These are phyloP conservation scores for Coffea canephora DNA, from an alignment of 257 asterid species.

Conservation along the genomic window DNA sequence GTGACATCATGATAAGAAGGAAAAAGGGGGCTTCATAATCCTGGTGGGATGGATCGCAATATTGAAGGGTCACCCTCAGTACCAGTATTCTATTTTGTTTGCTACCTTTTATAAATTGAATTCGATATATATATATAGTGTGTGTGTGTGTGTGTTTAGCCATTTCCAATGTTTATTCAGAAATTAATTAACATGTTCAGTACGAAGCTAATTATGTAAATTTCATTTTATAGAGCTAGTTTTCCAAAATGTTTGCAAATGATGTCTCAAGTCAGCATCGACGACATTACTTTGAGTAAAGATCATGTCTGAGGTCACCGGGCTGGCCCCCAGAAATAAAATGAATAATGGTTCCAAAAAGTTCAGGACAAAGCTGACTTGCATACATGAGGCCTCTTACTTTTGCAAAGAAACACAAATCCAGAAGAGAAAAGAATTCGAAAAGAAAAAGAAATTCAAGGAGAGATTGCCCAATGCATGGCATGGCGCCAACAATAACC, in stretches of 20 bases:
- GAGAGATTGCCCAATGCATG: neutral
- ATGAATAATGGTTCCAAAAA: neutral
- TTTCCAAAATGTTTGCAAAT: neutral
- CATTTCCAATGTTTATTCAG: too few species aligned
- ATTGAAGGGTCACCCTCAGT: neutral
- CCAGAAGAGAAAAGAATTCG: neutral
- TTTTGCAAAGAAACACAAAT: too few species aligned
- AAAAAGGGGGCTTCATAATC: neutral
- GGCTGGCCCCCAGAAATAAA: neutral
- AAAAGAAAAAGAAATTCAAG: too few species aligned
- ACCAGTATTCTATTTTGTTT: neutral
- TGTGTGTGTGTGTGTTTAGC: too few species aligned
- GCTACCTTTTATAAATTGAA: neutral
- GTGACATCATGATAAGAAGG: conserved; percentile 12
- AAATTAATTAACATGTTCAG: too few species aligned
- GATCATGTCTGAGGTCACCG: neutral
- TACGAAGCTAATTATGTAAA: too few species aligned
- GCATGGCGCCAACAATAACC: neutral
- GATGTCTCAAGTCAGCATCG: neutral
- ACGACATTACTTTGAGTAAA: neutral
- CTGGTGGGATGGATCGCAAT: conserved; percentile 7
- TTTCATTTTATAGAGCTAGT: too few species aligned
- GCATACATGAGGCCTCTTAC: neutral
- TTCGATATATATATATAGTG: too few species aligned
- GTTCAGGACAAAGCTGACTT: conserved; percentile 14